phyloP scores from a whole-genome alignment of 768 basidiomycete species.

The Lactarius vividus region DNA sequence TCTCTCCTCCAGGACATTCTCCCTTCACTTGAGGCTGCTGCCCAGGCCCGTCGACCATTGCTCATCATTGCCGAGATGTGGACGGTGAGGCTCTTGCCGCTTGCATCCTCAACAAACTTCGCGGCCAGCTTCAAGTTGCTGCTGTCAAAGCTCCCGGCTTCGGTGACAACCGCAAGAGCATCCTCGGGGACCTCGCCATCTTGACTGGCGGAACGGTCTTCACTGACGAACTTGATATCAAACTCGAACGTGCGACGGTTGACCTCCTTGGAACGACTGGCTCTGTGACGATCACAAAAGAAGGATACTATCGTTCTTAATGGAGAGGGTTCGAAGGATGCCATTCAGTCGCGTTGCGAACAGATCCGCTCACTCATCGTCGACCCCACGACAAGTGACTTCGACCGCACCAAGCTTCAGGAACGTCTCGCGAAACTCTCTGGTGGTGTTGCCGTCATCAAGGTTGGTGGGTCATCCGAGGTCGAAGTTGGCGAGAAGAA shows the following conservation, averaged over 20 bases:
- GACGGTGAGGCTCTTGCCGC: conserved; percentile 98
- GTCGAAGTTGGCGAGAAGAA: conserved; percentile 99
- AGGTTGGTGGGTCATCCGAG: conserved; percentile 90
- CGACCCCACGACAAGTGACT: conserved; percentile 87
- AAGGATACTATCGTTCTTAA: conserved; percentile 97
- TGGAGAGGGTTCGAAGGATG: conserved; percentile 86
- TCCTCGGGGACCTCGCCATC: conserved; percentile 95
- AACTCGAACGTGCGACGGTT: conserved; percentile 84
- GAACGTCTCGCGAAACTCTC: conserved; percentile 95
- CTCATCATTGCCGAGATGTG: conserved; percentile 95
- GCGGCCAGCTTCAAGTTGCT: conserved; percentile 90
- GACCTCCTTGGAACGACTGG: conserved; percentile 92
- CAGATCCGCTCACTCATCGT: conserved; percentile 84
- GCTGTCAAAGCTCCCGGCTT: conserved; percentile 98
- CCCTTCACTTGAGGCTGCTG: conserved; percentile 81
- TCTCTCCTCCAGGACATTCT: conserved; percentile 92
- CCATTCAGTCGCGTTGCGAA: conserved; percentile 91
- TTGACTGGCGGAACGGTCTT: conserved; percentile 98
- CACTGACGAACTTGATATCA: conserved; percentile 90
- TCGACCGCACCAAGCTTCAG: conserved; percentile 92
- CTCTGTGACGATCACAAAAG: conserved; percentile 92
- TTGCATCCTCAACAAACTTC: conserved; percentile 98
- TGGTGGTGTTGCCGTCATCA: conserved; percentile 98
- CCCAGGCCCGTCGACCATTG: conserved; percentile 81
- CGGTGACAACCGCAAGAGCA: conserved; percentile 98